Evolutionary conservation across 768 basidiomycete species (phyloP), one percentile per base, ranked within the genome.

Genomic region (Hericium coralloides): DNA sequence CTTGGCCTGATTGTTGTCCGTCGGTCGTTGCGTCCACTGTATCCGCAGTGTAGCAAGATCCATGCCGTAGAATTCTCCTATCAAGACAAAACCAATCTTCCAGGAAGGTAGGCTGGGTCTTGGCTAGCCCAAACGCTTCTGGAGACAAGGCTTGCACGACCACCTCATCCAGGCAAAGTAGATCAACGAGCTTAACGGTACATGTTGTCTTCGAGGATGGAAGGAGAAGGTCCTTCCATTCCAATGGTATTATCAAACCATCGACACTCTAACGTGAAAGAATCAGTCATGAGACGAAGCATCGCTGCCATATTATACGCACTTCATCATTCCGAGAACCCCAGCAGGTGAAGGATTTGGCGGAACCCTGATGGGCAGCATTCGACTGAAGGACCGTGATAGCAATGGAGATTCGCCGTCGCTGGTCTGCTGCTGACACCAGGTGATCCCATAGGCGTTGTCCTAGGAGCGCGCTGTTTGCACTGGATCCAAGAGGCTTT

Each of bases 1-100:
- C 31, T 31, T 31, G 8, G 31, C 8, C 31, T 31, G 10, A 43
- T n/a, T 20, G 0, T 39, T 25, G 49, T 50, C 47, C 23, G 22
- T 47, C 12, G 36, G 26, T 60, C 41, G 53, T 60, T 15, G n/a
- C 43, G 43, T 10, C n/a, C 15, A n/a, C n/a, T 14, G 18, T 45
- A 64, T 67, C 36, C 25, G 75, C 55, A 8, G 64, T 68, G 57
- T 77, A 67, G 25, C 70, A 65, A 50, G 76, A 71, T 20, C 79
- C 79, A 61, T 80, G 74, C 20, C 83, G 80, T 23, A 89, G 68
- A 38, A 88, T 76, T n/a, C 52, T 31, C 36, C 59, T 47, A 31
- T 26, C 53, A 36, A 50, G 37, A 47, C 64, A 58, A n/a, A 68
- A 51, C 65, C 66, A 65, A 26, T 62, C 56, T 49, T 68, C 65